Base-by-base conservation (phyloP, 2,329 filamentous ascomycete genomes). In the Nothopassalora personata region DNA sequence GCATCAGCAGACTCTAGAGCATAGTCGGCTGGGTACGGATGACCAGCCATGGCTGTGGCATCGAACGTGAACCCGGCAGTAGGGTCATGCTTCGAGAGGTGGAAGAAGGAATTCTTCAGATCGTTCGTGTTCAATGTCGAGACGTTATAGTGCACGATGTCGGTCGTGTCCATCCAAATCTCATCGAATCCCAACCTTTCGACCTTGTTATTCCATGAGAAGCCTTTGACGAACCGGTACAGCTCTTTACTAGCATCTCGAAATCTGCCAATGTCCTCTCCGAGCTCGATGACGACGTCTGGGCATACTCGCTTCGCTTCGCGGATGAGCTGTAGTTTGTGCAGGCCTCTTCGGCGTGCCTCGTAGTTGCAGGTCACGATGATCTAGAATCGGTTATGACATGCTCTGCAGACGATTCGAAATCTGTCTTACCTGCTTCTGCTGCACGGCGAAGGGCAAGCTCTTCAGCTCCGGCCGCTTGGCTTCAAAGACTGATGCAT, bases 291-390 rank as follows among this genome's bases (percentile, higher is more conserved):
- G 54, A 96, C 84, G 15, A 96, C 83, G 58, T 96, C 90, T 0
- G 92, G 91, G 66, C 91, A 96, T 30, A 86, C 74, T 66, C 81
- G 85, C 74, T 84, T 89, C 4, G 93, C 94, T 62, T 97, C 91
- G 55, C 81, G 83, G 70, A 97, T 86, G 64, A 91, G 83, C 80
- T 95, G 91, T 60, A 97, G 81, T 77, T 99, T 97, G 73, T 83
- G 80, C 56, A 92, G 80, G 39, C 80, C 80, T 60, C 83, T 82
- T 54, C 85, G 79, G 36, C 93, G 86, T 23, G 93, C 93, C 71
- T 89, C 90, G 74, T 97, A 97, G 76, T 97, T 97, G 81, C 90
- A 95, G 4, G 91, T 96, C 23, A 92, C 90, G 45, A 94, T 67
- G 52, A 51, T 51, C 28, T 49, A 27, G 6, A 48, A 48, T 15